Evolutionary conservation across 129 eudicot species (phyloP), one percentile per base, ranked within the genome.

Genomic region (Escallonia herrerae): DNA sequence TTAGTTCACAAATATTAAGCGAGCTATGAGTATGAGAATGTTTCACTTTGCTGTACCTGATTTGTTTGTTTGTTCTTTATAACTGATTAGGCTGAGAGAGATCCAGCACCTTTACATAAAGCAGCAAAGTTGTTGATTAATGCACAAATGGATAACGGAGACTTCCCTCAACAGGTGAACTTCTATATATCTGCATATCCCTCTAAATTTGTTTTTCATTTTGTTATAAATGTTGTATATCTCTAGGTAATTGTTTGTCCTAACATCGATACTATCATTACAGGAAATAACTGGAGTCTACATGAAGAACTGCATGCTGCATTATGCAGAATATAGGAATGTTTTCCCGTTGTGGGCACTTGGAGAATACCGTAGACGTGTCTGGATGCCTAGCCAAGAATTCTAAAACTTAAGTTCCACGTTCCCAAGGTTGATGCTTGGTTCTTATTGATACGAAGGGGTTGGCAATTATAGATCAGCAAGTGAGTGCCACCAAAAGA

Each of bases 111-210:
- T 9, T 38, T 68, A 38, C 65, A 68, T 68, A 68, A 15, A 68
- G 73, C 73, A 68, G 73, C 73, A 2, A 68, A 57, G 63, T 33
- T 68, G 7, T 11, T 68, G 47, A 68, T 68, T 13, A 68, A 68
- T 57, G 64, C 73, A 57, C 73, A 68, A 46, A 45, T 68, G 73
- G 65, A 44, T 37, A 46, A 68, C n/a, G 73, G 73, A 10, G 73
- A 58, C 40, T 68, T 68, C 48, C 73, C 73, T 3, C 73, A 68
- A 68, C 73, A 68, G 65, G 73, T 68, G 46, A 44, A 22, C 1
- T 42, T 43, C 14, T 11, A 53, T n/a, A n/a, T n/a, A n/a, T 53
- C 12, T 53, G 33, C 33, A 22, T 22, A 22, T 22, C 11, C 37
- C 13, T 5, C 60, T 43, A 46, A 9, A 13, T 53, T 38, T 7